phyloP scores from a whole-genome alignment of 2,329 filamentous ascomycete genomes.

The Chaetothyriales sp. region DNA sequence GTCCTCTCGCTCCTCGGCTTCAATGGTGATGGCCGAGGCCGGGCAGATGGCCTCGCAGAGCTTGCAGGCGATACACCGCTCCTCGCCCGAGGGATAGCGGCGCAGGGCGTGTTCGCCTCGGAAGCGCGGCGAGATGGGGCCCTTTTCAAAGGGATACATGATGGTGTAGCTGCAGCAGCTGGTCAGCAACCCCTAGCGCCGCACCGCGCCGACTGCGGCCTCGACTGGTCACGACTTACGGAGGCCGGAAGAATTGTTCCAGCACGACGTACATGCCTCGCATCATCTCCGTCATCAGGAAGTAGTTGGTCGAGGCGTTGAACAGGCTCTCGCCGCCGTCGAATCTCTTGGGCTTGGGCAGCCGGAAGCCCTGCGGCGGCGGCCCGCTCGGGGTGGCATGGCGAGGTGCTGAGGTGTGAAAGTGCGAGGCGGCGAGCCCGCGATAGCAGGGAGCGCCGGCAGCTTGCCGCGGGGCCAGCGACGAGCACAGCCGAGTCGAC shows the following conservation, averaged over 20 bases:
- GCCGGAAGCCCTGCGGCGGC: slow-evolving; percentile 67
- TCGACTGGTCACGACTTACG: slow-evolving; percentile 49
- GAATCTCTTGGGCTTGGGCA: slow-evolving; percentile 62
- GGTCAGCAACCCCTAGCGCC: background rate
- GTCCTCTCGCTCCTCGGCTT: slow-evolving; percentile 94
- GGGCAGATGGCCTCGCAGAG: slow-evolving; percentile 97
- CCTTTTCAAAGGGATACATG: slow-evolving; percentile 98
- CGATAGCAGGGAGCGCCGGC: slow-evolving; percentile 24
- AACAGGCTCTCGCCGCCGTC: slow-evolving; percentile 66
- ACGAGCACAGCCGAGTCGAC: slow-evolving; percentile 27
- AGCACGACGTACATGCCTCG: slow-evolving; percentile 95
- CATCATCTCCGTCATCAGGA: slow-evolving; percentile 88
- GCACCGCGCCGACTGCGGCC: background rate
- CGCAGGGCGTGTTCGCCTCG: slow-evolving; percentile 93
- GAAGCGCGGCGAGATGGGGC: slow-evolving; percentile 94
- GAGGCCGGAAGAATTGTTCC: slow-evolving; percentile 96
- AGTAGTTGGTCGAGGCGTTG: slow-evolving; percentile 82
- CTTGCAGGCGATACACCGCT: slow-evolving; percentile 99
- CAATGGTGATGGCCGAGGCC: slow-evolving; percentile 95
- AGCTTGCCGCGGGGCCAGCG: slow-evolving; percentile 18
- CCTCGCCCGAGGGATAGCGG: slow-evolving; percentile 92
- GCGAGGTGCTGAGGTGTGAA: slow-evolving; percentile 50
- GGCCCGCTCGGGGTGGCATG: slow-evolving; percentile 58
- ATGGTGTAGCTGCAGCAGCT: slow-evolving; percentile 67
- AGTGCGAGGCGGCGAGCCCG: slow-evolving; percentile 36